A percentile compares a stretch with the other conserved stretches of the same genome.
Conservation (phyloP, 768 basidiomycete species). For the Lanmaoa pseudosensibilis region DNA sequence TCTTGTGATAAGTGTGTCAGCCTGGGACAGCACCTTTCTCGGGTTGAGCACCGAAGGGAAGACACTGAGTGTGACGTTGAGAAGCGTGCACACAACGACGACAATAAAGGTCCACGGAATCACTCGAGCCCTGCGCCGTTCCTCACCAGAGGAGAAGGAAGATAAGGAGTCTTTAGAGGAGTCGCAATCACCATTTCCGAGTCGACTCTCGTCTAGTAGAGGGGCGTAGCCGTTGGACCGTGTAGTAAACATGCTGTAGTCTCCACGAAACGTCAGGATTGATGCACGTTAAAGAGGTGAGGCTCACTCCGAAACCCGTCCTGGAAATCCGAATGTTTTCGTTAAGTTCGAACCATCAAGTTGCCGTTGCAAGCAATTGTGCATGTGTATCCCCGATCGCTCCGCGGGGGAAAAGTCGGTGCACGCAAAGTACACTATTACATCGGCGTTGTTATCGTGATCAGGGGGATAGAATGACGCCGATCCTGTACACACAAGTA, state of each 20-base stretch:
- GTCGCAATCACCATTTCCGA: background rate
- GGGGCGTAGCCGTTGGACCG: background rate
- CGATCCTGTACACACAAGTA: too few species aligned
- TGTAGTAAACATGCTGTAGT: too few species aligned
- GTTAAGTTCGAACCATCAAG: too few species aligned
- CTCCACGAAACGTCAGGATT: too few species aligned
- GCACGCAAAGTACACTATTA: too few species aligned
- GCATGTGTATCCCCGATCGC: too few species aligned
- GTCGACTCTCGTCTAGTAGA: background rate
- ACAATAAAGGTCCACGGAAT: conserved; percentile 10
- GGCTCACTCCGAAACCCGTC: background rate
- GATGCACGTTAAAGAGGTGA: background rate
- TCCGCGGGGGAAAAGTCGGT: too few species aligned
- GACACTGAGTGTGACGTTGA: conserved; percentile 5
- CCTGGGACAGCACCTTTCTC: background rate
- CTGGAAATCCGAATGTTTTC: too few species aligned
- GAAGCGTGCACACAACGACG: conserved; percentile 4
- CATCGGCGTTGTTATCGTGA: background rate
- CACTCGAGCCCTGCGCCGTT: background rate
- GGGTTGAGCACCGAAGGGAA: background rate
- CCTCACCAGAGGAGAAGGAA: background rate
- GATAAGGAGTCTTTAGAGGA: background rate
- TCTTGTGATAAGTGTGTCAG: background rate
- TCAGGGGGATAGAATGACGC: too few species aligned
- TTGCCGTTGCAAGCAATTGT: too few species aligned